A percentile compares a stretch with the other conserved stretches of the same genome.
Conservation (phyloP, 768 basidiomycete genomes). For the Suillus brevipes region DNA sequence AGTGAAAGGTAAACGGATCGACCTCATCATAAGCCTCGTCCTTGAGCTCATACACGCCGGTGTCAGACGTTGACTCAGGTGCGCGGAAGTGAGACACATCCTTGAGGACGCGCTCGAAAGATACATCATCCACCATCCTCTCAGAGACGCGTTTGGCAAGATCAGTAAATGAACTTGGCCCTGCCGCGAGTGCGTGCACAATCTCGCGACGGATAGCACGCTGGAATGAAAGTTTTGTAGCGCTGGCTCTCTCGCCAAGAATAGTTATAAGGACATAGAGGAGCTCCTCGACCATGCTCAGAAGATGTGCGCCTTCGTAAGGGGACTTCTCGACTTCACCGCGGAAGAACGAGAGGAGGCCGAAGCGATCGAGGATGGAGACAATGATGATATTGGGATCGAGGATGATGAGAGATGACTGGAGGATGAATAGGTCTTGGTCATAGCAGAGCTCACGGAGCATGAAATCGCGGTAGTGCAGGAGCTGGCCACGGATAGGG, state of each 20-base stretch:
- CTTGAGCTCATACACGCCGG: slow-evolving; percentile 86
- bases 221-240: slow-evolving; percentile 64
- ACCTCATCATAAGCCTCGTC: slow-evolving; percentile 83
- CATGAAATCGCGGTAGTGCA: slow-evolving; percentile 96
- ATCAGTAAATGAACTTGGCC: slow-evolving; percentile 87
- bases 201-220: slow-evolving; percentile 78
- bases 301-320: slow-evolving; percentile 71
- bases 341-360: slow-evolving; percentile 76
- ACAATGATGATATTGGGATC: slow-evolving; percentile 80
- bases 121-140: slow-evolving; percentile 78
- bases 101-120: slow-evolving; percentile 75
- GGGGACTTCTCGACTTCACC: slow-evolving; percentile 52
- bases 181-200: slow-evolving; percentile 86
- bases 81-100: slow-evolving; percentile 81
- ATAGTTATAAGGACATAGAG: slow-evolving; percentile 86
- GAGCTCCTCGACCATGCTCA: slow-evolving; percentile 90
- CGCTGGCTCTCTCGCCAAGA: slow-evolving; percentile 77
- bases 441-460: slow-evolving; percentile 96
- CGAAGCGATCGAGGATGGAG: slow-evolving; percentile 88
- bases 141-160: slow-evolving; percentile 90
- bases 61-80: slow-evolving; percentile 76
- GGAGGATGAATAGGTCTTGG: slow-evolving; percentile 90
- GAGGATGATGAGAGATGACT: slow-evolving; percentile 77
- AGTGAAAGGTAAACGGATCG: slow-evolving; percentile 95
- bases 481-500: slow-evolving; percentile 88